These are phyloP conservation scores for Xylaria polymorpha DNA, from an alignment of 2,329 filamentous ascomycete genomes.

Conservation along the genomic window DNA sequence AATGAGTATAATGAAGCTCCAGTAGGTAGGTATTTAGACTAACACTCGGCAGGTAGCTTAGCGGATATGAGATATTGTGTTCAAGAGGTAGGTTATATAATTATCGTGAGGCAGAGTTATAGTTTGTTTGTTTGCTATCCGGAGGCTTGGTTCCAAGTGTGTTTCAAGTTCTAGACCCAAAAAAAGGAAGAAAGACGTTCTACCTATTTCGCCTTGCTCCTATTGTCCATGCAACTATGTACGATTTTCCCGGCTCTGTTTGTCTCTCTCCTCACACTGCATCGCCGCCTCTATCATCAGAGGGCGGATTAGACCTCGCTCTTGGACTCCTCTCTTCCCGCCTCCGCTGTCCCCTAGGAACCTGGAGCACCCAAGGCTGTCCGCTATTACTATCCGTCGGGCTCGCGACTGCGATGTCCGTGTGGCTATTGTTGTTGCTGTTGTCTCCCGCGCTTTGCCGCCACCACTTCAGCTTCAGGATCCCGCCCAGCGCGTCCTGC, in stretches of 20 bases:
- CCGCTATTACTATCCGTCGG: conserved; percentile 39
- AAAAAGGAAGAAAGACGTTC: conserved; percentile 4
- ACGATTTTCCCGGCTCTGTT: background rate
- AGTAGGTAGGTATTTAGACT: background rate
- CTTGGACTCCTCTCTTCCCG: conserved; percentile 31
- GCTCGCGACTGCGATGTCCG: conserved; percentile 42
- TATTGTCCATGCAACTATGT: conserved; percentile 5
- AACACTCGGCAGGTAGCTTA: background rate
- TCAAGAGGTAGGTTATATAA: background rate
- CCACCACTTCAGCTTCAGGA: conserved; percentile 70
- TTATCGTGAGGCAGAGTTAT: background rate
- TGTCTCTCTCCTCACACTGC: conserved; percentile 41
- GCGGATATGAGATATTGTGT: background rate
- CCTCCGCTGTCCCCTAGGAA: conserved; percentile 16
- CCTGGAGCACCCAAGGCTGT: conserved; percentile 38
- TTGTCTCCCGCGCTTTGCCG: conserved; percentile 38
- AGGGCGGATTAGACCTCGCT: conserved; percentile 18
- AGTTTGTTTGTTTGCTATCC: conserved; percentile 1
- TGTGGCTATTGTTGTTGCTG: conserved; percentile 27
- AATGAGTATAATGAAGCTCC: background rate
- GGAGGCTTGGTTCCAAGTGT: conserved; percentile 2
- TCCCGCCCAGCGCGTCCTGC: conserved; percentile 63
- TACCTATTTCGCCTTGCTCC: conserved; percentile 13
- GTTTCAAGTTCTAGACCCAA: background rate
- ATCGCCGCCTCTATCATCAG: conserved; percentile 39